Base-by-base conservation (phyloP, 2,329 filamentous ascomycete species). In the Aureobasidium sp. region DNA sequence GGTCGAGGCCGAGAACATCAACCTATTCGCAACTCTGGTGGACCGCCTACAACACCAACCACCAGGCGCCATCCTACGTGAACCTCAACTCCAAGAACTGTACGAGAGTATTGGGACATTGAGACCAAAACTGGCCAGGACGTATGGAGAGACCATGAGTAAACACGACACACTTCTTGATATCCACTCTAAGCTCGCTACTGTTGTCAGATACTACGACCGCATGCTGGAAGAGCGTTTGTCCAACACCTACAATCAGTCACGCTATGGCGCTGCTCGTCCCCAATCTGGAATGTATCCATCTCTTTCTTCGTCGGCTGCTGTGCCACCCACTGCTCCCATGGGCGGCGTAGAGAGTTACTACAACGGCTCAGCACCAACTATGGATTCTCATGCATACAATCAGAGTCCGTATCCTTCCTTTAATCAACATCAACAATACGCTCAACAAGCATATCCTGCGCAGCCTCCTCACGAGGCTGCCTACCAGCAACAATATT, bases 121-220 rank as follows among this genome's bases (percentile, higher is more conserved):
- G 58, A 81, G 93, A 45, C 93, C 93, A 1, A 98, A 98, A 69
- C 76, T 98, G 53, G 93, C 93, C 4, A 81, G 93, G 54, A 96
- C 91, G 0, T 96, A 97, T 66, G 93, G 93, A 53, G 93, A 98
- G 73, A 96, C 93, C 0, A 97, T 98, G 93, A 97, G 93, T 79
- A 98, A 98, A 70, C 93, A 97, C 69, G 90, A 98, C 67, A 93
- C 91, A 0, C 77, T 98, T 8, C 79, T 97, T 21, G 93, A 98
- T 67, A 76, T 98, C 0, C 93, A 98, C 66, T 87, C 90, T 16
- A 98, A 98, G 67, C 76, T 98, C 21, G 93, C 91, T 0, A 96
- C 91, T 0, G 93, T 97, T 22, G 93, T 98, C 4, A 83, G 93
- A 29, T 97, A 97, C 66, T 98, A 98, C 66, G 93, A 98, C 68